Evolutionary conservation across 768 basidiomycete species (phyloP).

Genomic region (Hemileccinum impolitum): DNA sequence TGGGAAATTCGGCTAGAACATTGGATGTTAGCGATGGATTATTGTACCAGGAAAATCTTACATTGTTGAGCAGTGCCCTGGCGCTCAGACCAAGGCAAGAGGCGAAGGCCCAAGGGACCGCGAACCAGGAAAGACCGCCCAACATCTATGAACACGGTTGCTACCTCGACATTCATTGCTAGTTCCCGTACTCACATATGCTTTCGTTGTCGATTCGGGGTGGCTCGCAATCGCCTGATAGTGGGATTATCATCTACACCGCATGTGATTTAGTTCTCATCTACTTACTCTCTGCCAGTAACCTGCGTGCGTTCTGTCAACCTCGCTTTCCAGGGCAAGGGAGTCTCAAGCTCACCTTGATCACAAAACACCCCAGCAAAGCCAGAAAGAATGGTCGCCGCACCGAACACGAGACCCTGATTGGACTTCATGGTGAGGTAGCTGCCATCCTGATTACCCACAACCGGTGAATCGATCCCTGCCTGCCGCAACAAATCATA

Average conservation of each 20-base stretch:
- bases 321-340: background rate
- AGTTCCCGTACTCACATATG: slow-evolving; percentile 36
- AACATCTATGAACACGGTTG: slow-evolving; percentile 37
- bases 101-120: slow-evolving; percentile 51
- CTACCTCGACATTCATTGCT: background rate
- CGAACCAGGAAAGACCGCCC: slow-evolving; percentile 57
- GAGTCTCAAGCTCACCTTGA: slow-evolving; percentile 34
- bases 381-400: slow-evolving; percentile 37
- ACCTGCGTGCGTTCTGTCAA: slow-evolving; percentile 23
- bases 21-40: background rate
- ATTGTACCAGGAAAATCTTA: slow-evolving; percentile 5
- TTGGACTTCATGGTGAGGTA: slow-evolving; percentile 58
- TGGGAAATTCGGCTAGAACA: slow-evolving; percentile 45
- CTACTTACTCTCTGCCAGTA: slow-evolving; percentile 49
- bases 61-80: slow-evolving; percentile 32
- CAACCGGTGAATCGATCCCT: slow-evolving; percentile 42
- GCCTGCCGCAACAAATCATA: slow-evolving; percentile 50
- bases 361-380: slow-evolving; percentile 50
- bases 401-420: slow-evolving; percentile 42
- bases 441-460: slow-evolving; percentile 47
- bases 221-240: slow-evolving; percentile 48
- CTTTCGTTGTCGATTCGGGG: slow-evolving; percentile 48
- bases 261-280: background rate
- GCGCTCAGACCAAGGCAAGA: slow-evolving; percentile 46
- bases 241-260: background rate